These are phyloP conservation scores for Acer saccharum DNA, from an alignment of 345 rosid species.

Conservation along the genomic window DNA sequence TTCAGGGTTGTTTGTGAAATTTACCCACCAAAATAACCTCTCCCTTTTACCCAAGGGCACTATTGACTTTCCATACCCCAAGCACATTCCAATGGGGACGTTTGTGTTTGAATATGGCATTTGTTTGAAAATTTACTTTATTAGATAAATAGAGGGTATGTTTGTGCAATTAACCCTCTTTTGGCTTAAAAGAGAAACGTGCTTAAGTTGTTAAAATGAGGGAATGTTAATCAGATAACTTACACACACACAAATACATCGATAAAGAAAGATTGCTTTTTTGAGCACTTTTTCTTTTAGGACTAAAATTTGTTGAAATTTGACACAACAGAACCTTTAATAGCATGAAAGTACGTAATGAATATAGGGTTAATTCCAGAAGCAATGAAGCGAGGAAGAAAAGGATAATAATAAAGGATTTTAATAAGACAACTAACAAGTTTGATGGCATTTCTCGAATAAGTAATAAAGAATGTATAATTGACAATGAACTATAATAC, in stretches of 20 bases:
- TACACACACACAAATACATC: neutral
- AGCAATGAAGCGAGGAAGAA: neutral
- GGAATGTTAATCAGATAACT: neutral
- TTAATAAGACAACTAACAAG: neutral
- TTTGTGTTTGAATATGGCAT: too few species aligned
- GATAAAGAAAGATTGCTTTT: neutral
- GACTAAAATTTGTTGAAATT: neutral
- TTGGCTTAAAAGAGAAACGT: neutral
- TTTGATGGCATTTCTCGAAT: constrained; percentile 5
- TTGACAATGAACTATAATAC: neutral
- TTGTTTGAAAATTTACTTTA: too few species aligned
- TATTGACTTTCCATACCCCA: too few species aligned
- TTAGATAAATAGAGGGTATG: too few species aligned
- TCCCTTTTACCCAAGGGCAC: too few species aligned
- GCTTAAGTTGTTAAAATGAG: neutral
- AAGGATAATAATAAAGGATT: neutral
- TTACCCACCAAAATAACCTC: too few species aligned
- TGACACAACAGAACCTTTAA: neutral
- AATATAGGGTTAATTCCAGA: neutral
- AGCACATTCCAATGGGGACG: too few species aligned
- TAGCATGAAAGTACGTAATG: neutral
- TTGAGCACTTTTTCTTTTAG: neutral
- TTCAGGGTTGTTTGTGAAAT: too few species aligned
- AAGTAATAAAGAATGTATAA: constrained; percentile 3
- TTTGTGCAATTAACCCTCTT: too few species aligned